A percentile compares a stretch with the other conserved stretches of the same genome.
Evolutionary conservation across 306 rosid genomes (phyloP).

Genomic region (Ziziphus jujuba): DNA sequence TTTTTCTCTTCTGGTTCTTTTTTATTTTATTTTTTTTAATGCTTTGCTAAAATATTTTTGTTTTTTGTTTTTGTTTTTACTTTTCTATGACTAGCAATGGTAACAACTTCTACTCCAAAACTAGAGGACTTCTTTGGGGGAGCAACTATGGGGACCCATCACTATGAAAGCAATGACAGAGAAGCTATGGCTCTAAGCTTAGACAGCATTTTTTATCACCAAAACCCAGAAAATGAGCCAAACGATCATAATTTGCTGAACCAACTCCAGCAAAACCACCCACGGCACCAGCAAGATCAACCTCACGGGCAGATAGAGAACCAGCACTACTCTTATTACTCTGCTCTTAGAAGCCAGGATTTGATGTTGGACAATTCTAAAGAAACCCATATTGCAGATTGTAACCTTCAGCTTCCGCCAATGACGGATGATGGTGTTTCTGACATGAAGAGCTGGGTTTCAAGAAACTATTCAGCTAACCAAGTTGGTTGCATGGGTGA

Average conservation of each 20-base stretch:
- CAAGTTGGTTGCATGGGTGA: constrained; percentile 42
- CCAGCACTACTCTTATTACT: constrained; percentile 40
- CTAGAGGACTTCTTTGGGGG: constrained; percentile 83
- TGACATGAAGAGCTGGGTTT: constrained; percentile 55
- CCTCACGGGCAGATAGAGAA: constrained; percentile 30
- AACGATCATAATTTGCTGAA: constrained; percentile 30
- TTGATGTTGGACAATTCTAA: constrained; percentile 41
- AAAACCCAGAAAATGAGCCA: constrained; percentile 35
- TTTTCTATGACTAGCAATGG: constrained; percentile 45
- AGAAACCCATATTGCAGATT: constrained; percentile 38
- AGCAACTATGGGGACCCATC: constrained; percentile 67
- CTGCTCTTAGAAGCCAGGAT: constrained; percentile 37
- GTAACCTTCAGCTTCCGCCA: constrained; percentile 42
- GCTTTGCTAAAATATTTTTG: neutral
- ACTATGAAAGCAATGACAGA: constrained; percentile 56
- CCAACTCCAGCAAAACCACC: constrained; percentile 33
- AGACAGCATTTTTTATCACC: constrained; percentile 58
- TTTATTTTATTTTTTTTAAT: neutral
- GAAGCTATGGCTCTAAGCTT: constrained; percentile 70
- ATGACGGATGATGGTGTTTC: constrained; percentile 33
- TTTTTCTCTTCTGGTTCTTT: too few species aligned
- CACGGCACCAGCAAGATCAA: constrained; percentile 28
- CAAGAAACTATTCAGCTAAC: constrained; percentile 39
- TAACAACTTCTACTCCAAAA: constrained; percentile 64
- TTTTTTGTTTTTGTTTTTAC: constrained; percentile 5